Evolutionary conservation across 345 rosid species (phyloP).

Genomic region (Aegle marmelos): DNA sequence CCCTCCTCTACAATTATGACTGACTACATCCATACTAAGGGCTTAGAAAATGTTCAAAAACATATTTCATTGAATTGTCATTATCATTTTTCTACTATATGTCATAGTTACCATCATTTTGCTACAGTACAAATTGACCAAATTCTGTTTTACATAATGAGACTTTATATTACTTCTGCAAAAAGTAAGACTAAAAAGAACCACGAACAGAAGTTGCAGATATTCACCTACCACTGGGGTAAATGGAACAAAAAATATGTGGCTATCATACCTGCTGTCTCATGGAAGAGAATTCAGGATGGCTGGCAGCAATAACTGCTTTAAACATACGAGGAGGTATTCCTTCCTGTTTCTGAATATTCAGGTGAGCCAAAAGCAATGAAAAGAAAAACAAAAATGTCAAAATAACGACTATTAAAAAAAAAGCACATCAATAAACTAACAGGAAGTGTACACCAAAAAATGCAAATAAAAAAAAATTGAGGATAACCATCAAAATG

Average conservation of each 20-base stretch:
- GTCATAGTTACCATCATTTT: background rate
- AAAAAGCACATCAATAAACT: background rate
- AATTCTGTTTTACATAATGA: background rate
- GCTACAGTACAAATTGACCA: background rate
- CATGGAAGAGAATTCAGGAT: slow-evolving; percentile 90
- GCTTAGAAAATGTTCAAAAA: background rate
- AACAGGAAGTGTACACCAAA: background rate
- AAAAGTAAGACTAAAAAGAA: background rate
- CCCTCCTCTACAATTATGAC: background rate
- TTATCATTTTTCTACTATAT: background rate
- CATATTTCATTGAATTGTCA: background rate
- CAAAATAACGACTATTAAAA: background rate
- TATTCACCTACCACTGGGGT: background rate
- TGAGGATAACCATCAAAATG: background rate
- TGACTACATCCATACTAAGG: background rate
- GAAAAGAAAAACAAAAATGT: background rate
- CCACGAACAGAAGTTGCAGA: background rate
- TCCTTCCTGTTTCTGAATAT: slow-evolving; percentile 82
- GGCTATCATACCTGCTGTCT: slow-evolving; percentile 77
- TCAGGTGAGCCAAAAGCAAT: background rate
- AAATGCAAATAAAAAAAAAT: background rate
- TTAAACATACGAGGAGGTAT: slow-evolving; percentile 97
- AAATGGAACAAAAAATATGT: background rate
- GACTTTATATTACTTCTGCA: background rate
- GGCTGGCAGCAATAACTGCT: slow-evolving; percentile 91